Conservation (phyloP, 2,329 filamentous ascomycete species). For the Trichoderma sp. region DNA sequence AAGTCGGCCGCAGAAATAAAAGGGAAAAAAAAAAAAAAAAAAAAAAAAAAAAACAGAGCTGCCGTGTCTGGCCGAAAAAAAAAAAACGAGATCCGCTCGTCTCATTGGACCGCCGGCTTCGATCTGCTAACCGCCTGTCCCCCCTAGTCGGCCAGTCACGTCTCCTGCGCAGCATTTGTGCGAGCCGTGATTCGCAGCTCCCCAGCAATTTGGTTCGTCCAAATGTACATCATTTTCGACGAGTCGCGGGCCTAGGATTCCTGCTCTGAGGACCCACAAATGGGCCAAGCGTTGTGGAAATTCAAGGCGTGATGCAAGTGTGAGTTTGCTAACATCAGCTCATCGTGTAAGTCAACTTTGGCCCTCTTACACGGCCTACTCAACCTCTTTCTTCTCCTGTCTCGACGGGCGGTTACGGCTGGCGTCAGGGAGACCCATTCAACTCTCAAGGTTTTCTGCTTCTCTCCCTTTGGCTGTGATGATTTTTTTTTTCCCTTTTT, state of each 20-base stretch:
- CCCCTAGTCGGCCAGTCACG: conserved; percentile 18
- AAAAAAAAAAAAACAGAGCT: neutral
- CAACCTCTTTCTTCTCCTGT: neutral
- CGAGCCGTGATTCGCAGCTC: conserved; percentile 16
- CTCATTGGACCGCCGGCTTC: conserved; percentile 12
- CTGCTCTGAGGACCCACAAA: conserved; percentile 10
- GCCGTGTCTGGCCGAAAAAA: conserved; percentile 10
- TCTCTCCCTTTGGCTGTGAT: neutral
- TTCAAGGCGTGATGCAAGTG: neutral
- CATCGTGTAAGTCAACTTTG: neutral
- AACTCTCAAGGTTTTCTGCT: neutral
- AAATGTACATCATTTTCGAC: conserved; percentile 22
- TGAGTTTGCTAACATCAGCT: neutral
- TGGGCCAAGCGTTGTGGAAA: neutral
- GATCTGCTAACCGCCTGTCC: conserved; percentile 14
- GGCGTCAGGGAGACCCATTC: neutral
- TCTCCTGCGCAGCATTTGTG: conserved; percentile 16
- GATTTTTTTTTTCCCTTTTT: neutral
- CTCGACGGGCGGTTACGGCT: neutral
- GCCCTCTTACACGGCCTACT: neutral
- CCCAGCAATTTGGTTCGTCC: conserved; percentile 16
- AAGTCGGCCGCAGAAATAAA: neutral
- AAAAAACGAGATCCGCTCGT: conserved; percentile 14
- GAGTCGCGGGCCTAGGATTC: conserved; percentile 10
- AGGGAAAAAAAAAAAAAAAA: neutral